Base-by-base conservation (phyloP, 2,329 filamentous ascomycete species). In the Fusarium sambucinum region DNA sequence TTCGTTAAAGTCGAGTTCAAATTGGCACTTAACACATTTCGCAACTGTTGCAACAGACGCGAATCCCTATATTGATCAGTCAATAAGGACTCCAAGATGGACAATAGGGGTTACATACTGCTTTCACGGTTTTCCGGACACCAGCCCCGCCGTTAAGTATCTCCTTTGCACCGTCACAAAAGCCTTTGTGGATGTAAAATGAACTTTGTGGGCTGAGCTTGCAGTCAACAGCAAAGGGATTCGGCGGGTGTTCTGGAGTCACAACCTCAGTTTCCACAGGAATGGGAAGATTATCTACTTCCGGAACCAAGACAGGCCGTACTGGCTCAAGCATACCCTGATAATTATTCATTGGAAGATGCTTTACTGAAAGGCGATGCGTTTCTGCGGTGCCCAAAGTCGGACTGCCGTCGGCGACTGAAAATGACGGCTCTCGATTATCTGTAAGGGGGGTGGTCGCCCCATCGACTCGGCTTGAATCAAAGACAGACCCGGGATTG, bases 141-240 rank as follows among this genome's bases (percentile, higher is more conserved):
- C 85, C 85, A 5, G 81, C 74, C 4, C 81, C 82, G 2, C 86
- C 86, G 35, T 78, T 77, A 29, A 83, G 74, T 2, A 84, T 81
- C 17, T 85, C 84, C 46, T 82, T 82, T 9, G 86, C 86, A 2
- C 86, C 86, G 21, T 83, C 80, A 42, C 86, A 88, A 68, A 88
- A 87, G 2, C 85, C 85, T 55, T 85, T 86, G 37, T 84, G 77
- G 12, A 82, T 76, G 50, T 84, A 82, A 64, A 87, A 87, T 0
- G 85, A 87, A 66, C 84, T 86, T 12, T 76, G 64, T 4, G 72
- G 63, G 12, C 76, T 80, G 35, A 87, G 85, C 8, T 70, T 79
- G 66, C 80, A 83, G 45, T 83, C 81, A 25, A 71, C 33, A 5
- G 55, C 64, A 55, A 61, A 66, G 2, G 73, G 66, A 25, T 73